A percentile compares a stretch with the other conserved stretches of the same genome.
Conservation (phyloP, 2,329 filamentous ascomycete species). For the Aspergillus sp. region DNA sequence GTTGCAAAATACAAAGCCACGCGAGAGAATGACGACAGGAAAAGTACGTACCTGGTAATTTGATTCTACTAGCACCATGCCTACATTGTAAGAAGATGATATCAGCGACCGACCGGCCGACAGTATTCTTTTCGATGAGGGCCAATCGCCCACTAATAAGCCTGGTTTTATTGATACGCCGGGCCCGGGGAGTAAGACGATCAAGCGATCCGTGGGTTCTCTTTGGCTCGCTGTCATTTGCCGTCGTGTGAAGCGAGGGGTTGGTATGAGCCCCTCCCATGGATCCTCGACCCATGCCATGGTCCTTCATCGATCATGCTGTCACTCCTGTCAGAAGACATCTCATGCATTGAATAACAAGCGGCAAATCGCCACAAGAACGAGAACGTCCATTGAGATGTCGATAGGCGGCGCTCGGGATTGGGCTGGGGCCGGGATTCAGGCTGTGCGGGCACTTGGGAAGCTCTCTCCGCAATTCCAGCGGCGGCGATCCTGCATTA, state of each 20-base stretch:
- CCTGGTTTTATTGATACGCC: background rate
- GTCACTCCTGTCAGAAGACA: slow-evolving; percentile 5
- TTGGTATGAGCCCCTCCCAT: slow-evolving; percentile 9
- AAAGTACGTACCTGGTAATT: background rate
- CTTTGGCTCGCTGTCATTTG: slow-evolving; percentile 1
- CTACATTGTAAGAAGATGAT: background rate
- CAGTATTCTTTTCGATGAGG: background rate
- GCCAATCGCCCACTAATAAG: background rate
- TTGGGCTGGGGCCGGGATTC: slow-evolving; percentile 6
- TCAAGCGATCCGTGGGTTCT: slow-evolving; percentile 11
- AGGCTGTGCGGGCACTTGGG: slow-evolving; percentile 9
- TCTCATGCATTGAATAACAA: background rate
- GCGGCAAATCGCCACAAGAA: background rate
- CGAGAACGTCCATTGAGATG: background rate
- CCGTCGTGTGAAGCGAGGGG: slow-evolving; percentile 1
- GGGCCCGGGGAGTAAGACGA: background rate
- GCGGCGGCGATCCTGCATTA: slow-evolving; percentile 20
- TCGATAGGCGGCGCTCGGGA: background rate
- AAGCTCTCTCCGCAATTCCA: slow-evolving; percentile 23
- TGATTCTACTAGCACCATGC: background rate
- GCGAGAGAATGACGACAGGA: background rate
- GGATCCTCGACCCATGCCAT: slow-evolving; percentile 3
- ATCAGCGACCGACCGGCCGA: background rate
- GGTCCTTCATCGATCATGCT: background rate
- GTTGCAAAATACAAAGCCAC: background rate